Percentiles rank a stretch among this genome's conserved stretches.
Conservation (phyloP, 2,329 filamentous ascomycete species). For the Raffaelea albimanens region DNA sequence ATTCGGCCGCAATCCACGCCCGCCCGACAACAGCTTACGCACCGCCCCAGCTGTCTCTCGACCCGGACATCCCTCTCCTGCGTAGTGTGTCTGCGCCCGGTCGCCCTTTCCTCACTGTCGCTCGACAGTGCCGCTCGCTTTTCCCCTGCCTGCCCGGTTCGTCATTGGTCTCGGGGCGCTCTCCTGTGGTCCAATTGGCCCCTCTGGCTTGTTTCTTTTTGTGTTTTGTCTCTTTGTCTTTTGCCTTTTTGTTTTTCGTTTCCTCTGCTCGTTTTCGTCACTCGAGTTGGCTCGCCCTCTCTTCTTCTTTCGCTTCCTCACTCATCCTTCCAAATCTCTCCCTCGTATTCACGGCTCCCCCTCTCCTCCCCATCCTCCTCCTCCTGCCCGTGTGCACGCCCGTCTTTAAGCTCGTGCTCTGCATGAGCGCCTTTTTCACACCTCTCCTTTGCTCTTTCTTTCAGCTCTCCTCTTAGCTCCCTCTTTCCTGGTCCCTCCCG, state of each 20-base stretch:
- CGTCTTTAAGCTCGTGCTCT: too few species aligned
- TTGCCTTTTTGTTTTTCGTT: neutral
- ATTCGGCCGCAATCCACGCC: too few species aligned
- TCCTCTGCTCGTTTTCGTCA: neutral
- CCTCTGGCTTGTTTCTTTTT: slow-evolving; percentile 1
- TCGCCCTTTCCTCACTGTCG: too few species aligned
- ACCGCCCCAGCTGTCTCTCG: too few species aligned
- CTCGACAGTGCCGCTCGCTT: too few species aligned
- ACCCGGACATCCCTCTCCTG: too few species aligned
- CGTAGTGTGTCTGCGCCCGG: too few species aligned
- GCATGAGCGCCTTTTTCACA: too few species aligned
- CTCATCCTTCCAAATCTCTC: neutral
- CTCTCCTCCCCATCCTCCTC: neutral
- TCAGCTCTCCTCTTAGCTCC: neutral
- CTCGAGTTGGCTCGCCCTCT: neutral
- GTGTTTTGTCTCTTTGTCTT: neutral
- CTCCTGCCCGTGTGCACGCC: too few species aligned
- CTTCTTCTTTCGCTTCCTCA: neutral
- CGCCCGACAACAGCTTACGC: too few species aligned
- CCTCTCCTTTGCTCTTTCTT: neutral
- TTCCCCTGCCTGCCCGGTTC: too few species aligned
- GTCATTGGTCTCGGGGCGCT: too few species aligned
- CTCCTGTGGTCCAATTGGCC: neutral
- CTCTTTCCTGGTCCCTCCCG: neutral
- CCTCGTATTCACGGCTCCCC: neutral